A percentile compares a stretch with the other conserved stretches of the same genome.
Conservation (phyloP, 1,284 basidiomycete genomes). For the Thecaphora frezii region DNA sequence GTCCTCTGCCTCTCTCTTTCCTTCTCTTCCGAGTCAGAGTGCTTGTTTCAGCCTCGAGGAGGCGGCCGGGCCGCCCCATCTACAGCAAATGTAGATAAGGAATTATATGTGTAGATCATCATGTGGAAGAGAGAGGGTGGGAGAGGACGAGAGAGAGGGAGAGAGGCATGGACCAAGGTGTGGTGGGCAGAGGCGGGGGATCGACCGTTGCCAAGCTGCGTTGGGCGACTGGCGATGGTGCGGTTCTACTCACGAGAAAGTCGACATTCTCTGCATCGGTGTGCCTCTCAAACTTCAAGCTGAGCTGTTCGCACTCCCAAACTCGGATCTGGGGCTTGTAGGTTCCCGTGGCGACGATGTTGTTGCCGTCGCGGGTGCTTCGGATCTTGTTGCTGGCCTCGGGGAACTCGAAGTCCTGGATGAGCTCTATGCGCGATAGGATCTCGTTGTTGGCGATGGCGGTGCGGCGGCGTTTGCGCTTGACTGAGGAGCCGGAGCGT, state of each 20-base stretch:
- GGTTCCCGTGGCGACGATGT: slow-evolving; percentile 90
- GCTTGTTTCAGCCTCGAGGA: slow-evolving; percentile 32
- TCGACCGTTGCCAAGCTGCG: too few relatives aligned
- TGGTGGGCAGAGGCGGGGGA: too few relatives aligned
- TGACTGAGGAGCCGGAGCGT: slow-evolving; percentile 53
- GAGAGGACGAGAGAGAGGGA: too few relatives aligned
- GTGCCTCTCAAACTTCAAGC: slow-evolving; percentile 93
- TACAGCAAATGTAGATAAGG: slow-evolving; percentile 53
- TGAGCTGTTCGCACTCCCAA: slow-evolving; percentile 90
- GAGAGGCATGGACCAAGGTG: too few relatives aligned
- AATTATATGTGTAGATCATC: slow-evolving; percentile 34
- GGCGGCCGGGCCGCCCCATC: slow-evolving; percentile 9
- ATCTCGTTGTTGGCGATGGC: slow-evolving; percentile 45
- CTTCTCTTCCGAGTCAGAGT: slow-evolving; percentile 24
- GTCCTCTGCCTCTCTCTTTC: background rate
- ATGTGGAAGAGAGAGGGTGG: background rate
- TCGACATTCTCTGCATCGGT: slow-evolving; percentile 97
- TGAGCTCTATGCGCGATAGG: slow-evolving; percentile 52
- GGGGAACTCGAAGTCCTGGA: slow-evolving; percentile 92
- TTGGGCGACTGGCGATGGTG: background rate
- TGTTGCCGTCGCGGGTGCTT: slow-evolving; percentile 86
- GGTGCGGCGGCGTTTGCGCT: slow-evolving; percentile 51
- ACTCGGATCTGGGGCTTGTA: slow-evolving; percentile 98
- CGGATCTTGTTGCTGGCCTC: slow-evolving; percentile 90
- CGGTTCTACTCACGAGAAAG: slow-evolving; percentile 76